These are phyloP conservation scores for Triangularia setosa DNA, from an alignment of 2,329 filamentous ascomycete species.

Conservation along the genomic window DNA sequence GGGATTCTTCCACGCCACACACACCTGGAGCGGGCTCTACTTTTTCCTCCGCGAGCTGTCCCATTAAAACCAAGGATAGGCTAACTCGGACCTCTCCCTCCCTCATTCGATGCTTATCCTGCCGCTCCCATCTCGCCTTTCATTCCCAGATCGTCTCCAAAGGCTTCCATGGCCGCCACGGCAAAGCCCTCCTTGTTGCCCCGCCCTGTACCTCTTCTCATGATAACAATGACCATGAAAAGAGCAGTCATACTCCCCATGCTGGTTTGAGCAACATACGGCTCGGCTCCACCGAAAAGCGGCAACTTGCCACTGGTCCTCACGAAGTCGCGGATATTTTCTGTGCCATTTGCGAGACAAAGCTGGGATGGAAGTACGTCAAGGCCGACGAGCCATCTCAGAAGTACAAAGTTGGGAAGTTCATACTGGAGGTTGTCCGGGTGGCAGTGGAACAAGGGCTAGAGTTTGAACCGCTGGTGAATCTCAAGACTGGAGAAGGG, in stretches of 20 bases:
- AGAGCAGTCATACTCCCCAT: slow-evolving; percentile 16
- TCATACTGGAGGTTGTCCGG: slow-evolving; percentile 60
- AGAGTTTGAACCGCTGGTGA: neutral
- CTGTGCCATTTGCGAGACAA: slow-evolving; percentile 52
- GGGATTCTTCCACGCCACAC: too few species aligned
- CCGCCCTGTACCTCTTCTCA: slow-evolving; percentile 16
- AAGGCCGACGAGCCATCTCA: slow-evolving; percentile 57
- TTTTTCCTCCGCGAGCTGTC: slow-evolving; percentile 13
- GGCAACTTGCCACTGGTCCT: slow-evolving; percentile 58
- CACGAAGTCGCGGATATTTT: slow-evolving; percentile 62
- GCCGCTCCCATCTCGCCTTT: slow-evolving; percentile 59
- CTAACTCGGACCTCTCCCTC: slow-evolving; percentile 47
- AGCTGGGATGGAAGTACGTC: slow-evolving; percentile 66
- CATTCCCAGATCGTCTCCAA: slow-evolving; percentile 60
- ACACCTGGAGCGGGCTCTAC: too few species aligned
- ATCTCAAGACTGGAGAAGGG: slow-evolving; percentile 3
- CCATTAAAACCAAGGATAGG: slow-evolving; percentile 19
- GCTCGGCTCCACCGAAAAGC: slow-evolving; percentile 50
- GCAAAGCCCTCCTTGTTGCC: slow-evolving; percentile 57
- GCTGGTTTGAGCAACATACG: slow-evolving; percentile 50
- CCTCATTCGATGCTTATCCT: slow-evolving; percentile 56
- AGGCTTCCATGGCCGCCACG: slow-evolving; percentile 63
- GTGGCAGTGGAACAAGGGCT: slow-evolving; percentile 44
- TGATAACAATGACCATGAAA: slow-evolving; percentile 14
- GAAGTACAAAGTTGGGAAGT: slow-evolving; percentile 66